Base-by-base conservation (phyloP, 169 alveolate species). In the Cryptosporidium canis region DNA sequence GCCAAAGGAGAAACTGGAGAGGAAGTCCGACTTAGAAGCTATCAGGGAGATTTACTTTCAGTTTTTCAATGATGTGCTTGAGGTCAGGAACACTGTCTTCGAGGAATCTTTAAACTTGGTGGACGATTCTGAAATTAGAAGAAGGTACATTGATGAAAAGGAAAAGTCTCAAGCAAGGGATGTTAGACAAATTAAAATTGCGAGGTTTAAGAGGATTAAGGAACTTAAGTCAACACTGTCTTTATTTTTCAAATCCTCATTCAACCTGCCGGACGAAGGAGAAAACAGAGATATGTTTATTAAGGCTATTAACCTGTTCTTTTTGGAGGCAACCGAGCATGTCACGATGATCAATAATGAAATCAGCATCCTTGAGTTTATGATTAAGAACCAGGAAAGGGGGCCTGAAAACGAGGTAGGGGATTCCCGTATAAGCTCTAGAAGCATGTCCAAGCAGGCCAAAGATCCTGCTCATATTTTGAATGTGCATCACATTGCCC, bases 161-260 rank as follows among this genome's bases (percentile, higher is more conserved):
- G 37, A 71, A 18, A 58, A 58, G 6, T 18, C 39, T 7, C 2
- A 41, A 21, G 11, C 18, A 9, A 77, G 61, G 35, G 44, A 58
- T 11, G 12, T 21, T 14, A 77, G 87, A 18, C 47, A 77, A 29
- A 58, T 11, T 11, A 77, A 77, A 29, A 77, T 77, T 16, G 37
- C 41, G 87, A 77, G 87, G 31, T 77, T 58, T 58, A 53, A 41
- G 16, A 77, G 44, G 29, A 58, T 77, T 18, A 77, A 55, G 24
- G 87, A 77, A 61, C 39, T 77, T 12, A 77, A 77, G 27, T 41
- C 29, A 3, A 16, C 39, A 14, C n/a, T 77, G 16, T 45, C 43
- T 9, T 16, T 27, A 27, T 77, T 77, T 8, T 56, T 77, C n/a
- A 77, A 77, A 41, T 55, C 70, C 39, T 61, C 61, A 11, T 77